These are phyloP conservation scores for Penicillium malachiteum DNA, from an alignment of 495 filamentous ascomycete species.

Conservation along the genomic window DNA sequence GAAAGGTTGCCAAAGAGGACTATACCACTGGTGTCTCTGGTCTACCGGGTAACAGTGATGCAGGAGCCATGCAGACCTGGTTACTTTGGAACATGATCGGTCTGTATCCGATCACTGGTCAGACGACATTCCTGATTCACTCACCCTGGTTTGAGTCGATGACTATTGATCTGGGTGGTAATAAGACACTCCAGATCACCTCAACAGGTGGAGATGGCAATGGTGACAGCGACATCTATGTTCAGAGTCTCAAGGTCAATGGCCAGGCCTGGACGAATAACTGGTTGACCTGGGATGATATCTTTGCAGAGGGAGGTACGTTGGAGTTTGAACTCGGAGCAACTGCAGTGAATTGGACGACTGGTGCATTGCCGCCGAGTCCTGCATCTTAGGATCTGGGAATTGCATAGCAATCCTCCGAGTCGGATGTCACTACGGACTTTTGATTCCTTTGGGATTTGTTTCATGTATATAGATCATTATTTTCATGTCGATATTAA, in stretches of 20 bases:
- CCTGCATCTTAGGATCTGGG: conserved; percentile 35
- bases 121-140: conserved; percentile 56
- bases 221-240: conserved; percentile 39
- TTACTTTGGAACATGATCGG: conserved; percentile 62
- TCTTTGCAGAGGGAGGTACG: conserved; percentile 53
- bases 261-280: conserved; percentile 48
- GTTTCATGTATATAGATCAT: background rate
- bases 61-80: conserved; percentile 61
- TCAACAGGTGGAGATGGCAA: conserved; percentile 44
- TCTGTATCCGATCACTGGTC: conserved; percentile 55
- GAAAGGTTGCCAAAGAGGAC: conserved; percentile 38
- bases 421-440: no score
- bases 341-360: conserved; percentile 46
- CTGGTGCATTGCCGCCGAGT: conserved; percentile 52
- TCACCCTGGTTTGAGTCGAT: conserved; percentile 56
- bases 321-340: conserved; percentile 54
- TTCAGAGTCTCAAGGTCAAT: conserved; percentile 52
- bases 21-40: conserved; percentile 39
- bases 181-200: conserved; percentile 45
- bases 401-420: no score
- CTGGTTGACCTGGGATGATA: conserved; percentile 56
- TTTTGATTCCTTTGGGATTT: no score
- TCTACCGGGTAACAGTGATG: conserved; percentile 58
- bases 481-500: background rate
- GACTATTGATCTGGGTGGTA: conserved; percentile 47